These are phyloP conservation scores for Sphenostylis stenocarpa DNA, from an alignment of 306 rosid species.

Conservation along the genomic window DNA sequence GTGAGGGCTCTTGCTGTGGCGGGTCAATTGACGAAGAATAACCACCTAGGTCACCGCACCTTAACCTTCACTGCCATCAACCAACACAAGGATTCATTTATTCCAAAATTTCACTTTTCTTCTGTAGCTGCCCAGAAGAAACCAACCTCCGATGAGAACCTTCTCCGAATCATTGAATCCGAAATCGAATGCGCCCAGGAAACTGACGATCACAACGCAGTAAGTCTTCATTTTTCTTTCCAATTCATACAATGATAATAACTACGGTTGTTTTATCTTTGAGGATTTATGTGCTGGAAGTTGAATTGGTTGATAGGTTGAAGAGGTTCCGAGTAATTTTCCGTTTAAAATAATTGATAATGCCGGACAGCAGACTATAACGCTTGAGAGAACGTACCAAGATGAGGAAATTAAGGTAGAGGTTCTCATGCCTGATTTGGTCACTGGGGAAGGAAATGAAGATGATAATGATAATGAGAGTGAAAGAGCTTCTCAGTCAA, in stretches of 20 bases:
- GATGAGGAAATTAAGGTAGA: constrained; percentile 77
- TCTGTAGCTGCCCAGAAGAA: constrained; percentile 45
- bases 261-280: not conserved
- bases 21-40: constrained; percentile 38
- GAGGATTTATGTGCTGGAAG: not conserved
- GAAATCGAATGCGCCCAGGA: constrained; percentile 70
- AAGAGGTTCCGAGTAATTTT: constrained; percentile 58
- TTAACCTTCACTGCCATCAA: constrained; percentile 40
- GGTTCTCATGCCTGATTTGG: constrained; percentile 90
- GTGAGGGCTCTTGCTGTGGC: constrained; percentile 51
- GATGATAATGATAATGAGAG: constrained; percentile 38
- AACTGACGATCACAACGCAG: constrained; percentile 55
- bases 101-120: constrained; percentile 49
- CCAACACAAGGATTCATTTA: constrained; percentile 21
- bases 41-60: constrained; percentile 40
- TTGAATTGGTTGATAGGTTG: constrained; percentile 51
- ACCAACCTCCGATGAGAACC: constrained; percentile 54
- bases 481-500: constrained; percentile 55
- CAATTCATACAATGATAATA: not conserved
- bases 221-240: constrained; percentile 24
- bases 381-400: constrained; percentile 68
- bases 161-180: constrained; percentile 59
- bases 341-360: constrained; percentile 74
- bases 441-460: constrained; percentile 57
- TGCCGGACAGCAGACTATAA: constrained; percentile 62